Percentiles rank a stretch among this genome's conserved stretches.
phyloP scores from a whole-genome alignment of 2,329 filamentous ascomycete species.

The Diaporthe longicolla region DNA sequence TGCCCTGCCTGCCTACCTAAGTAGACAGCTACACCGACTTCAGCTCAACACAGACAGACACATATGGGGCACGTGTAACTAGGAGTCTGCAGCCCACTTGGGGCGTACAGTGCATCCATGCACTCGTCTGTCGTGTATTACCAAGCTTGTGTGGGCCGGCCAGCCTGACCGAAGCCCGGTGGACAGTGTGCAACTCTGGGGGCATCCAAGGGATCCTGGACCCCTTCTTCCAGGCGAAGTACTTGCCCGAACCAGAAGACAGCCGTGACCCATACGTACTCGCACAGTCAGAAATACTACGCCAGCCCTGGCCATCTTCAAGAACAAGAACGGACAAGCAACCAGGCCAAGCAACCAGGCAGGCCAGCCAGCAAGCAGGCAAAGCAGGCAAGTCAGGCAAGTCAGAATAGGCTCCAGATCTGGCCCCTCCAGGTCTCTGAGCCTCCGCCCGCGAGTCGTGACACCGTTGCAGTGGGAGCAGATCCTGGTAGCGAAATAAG shows the following conservation, averaged over 20 bases:
- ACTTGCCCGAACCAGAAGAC: not conserved
- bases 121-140: not conserved
- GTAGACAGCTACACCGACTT: slow-evolving; percentile 8
- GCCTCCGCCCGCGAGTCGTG: slow-evolving; percentile 27
- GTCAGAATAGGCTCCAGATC: slow-evolving; percentile 22
- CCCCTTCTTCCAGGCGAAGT: not conserved
- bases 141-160: slow-evolving; percentile 6
- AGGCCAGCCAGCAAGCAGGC: not conserved
- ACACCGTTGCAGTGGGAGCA: slow-evolving; percentile 23
- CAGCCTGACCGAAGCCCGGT: slow-evolving; percentile 6
- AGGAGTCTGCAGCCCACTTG: slow-evolving; percentile 20
- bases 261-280: not conserved
- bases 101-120: slow-evolving; percentile 9
- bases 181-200: not conserved
- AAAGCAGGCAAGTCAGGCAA: not conserved
- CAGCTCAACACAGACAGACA: slow-evolving; percentile 9
- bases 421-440: slow-evolving; percentile 18
- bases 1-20: no score
- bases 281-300: not conserved
- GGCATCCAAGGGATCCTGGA: not conserved
- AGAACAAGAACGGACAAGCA: not conserved
- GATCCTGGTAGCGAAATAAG: slow-evolving; percentile 36
- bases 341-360: not conserved
- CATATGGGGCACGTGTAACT: not conserved
- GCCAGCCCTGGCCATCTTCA: not conserved